phyloP scores from a whole-genome alignment of 768 basidiomycete genomes.

The Psilocybe tampanensis region DNA sequence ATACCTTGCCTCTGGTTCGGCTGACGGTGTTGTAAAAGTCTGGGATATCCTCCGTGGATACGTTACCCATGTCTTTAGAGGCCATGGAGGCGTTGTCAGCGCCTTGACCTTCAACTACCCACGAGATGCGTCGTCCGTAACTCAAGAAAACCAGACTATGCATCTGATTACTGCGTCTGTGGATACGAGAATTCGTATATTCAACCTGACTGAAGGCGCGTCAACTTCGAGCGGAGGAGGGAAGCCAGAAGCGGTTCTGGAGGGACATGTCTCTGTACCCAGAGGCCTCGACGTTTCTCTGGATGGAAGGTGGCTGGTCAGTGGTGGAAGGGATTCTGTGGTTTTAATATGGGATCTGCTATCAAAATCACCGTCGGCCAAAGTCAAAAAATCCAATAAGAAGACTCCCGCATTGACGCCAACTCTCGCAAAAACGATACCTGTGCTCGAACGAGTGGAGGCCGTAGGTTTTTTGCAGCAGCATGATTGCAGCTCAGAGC shows the following conservation, averaged over 20 bases:
- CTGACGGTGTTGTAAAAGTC: constrained; percentile 96
- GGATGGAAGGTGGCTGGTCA: constrained; percentile 90
- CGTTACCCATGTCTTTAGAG: constrained; percentile 92
- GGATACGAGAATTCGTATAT: constrained; percentile 91
- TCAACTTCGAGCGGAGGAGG: constrained; percentile 56
- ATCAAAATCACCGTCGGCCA: constrained; percentile 20
- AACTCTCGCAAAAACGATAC: constrained; percentile 75
- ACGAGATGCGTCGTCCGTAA: constrained; percentile 53
- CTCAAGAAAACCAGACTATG: constrained; percentile 53
- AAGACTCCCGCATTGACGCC: constrained; percentile 54
- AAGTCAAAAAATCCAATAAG: constrained; percentile 49
- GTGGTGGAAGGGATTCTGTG: constrained; percentile 91
- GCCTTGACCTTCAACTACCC: constrained; percentile 87
- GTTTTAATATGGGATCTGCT: constrained; percentile 90
- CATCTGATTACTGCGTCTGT: constrained; percentile 89
- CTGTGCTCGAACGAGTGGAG: constrained; percentile 84
- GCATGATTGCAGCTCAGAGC: constrained; percentile 42
- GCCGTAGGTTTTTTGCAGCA: constrained; percentile 74
- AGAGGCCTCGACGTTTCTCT: constrained; percentile 82
- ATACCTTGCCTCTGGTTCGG: constrained; percentile 93
- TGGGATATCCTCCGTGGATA: constrained; percentile 90
- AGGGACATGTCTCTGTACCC: constrained; percentile 95
- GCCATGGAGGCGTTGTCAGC: constrained; percentile 96
- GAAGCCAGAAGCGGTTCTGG: constrained; percentile 79
- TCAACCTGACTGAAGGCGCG: constrained; percentile 75